Evolutionary conservation across 306 rosid species (phyloP), one percentile per base, ranked within the genome.

Genomic region (Cucumis melo): DNA sequence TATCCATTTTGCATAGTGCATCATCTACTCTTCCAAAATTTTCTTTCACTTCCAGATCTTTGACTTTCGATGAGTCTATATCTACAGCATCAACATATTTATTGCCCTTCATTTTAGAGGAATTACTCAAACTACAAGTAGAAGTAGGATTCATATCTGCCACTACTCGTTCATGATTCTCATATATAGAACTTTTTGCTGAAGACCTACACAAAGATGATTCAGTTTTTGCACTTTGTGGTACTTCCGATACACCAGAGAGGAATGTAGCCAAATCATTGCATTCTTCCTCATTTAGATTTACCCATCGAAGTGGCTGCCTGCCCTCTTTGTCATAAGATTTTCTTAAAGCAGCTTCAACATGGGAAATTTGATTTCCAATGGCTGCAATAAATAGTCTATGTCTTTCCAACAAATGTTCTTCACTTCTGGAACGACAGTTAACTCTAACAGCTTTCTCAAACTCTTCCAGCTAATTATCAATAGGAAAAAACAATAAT

Each of bases 181-280:
- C 87, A 68, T 23, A 41, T n/a, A 29, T 36, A 42, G 82, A 74
- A 79, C 72, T 82, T 81, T 85, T 87, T 48, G 70, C 79, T 50
- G 42, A 48, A 77, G 87, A 39, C 38, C 83, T 55, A 64, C 24
- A 79, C 44, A 84, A 88, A 41, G 80, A 20, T 50, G 73, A 54
- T 62, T 84, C 92, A 67, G 82, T 86, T 77, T 85, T 85, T 27
- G 82, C 67, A 41, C 62, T 83, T 24, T 0, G 59, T 48, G 76
- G 41, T 75, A 77, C 85, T 63, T 82, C 88, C 71, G 84, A 78
- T 17, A 85, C 84, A 72, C 98, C 96, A 14, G 93, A 85, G 57
- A 94, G 91, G 89, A 94, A 94, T 29, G 95, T 92, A 48, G 96
- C 98, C 44, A 94, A 83, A 86, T 94, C 97, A 80, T 91, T 87